Evolutionary conservation across 306 rosid genomes (phyloP).

Genomic region (Corylus heterophylla): DNA sequence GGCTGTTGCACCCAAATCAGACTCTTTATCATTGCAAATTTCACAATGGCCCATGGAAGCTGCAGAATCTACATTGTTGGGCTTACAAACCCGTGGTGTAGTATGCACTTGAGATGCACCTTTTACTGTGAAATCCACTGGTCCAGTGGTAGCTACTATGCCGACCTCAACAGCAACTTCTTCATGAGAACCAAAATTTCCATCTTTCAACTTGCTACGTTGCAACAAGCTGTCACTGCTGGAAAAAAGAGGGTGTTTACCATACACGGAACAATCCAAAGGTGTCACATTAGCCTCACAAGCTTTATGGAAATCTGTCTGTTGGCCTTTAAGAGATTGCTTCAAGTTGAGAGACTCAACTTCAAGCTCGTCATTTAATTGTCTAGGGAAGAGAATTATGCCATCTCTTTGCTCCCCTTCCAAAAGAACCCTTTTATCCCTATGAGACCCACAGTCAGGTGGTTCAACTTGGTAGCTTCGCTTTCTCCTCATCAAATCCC

Average conservation of each 20-base stretch:
- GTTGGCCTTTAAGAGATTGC: slow-evolving; percentile 28
- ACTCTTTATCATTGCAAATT: slow-evolving; percentile 25
- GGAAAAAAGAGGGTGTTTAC: slow-evolving; percentile 35
- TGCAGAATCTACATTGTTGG: slow-evolving; percentile 26
- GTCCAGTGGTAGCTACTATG: slow-evolving; percentile 14
- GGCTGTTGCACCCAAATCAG: slow-evolving; percentile 8
- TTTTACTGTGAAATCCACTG: slow-evolving; percentile 17
- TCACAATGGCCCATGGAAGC: slow-evolving; percentile 30
- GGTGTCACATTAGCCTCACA: slow-evolving; percentile 29
- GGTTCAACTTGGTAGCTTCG: slow-evolving; percentile 52
- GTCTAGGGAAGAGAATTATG: slow-evolving; percentile 28
- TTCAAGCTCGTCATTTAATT: slow-evolving; percentile 33
- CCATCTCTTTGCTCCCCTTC: slow-evolving; percentile 42
- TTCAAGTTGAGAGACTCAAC: slow-evolving; percentile 20
- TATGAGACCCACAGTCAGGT: slow-evolving; percentile 38
- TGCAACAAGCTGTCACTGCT: slow-evolving; percentile 29
- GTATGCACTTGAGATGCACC: slow-evolving; percentile 31
- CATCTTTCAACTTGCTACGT: slow-evolving; percentile 30
- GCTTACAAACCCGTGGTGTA: slow-evolving; percentile 18
- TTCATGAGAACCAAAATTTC: slow-evolving; percentile 32
- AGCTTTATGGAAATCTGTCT: slow-evolving; percentile 29
- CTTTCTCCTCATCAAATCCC: slow-evolving; percentile 93
- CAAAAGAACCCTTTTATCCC: slow-evolving; percentile 36
- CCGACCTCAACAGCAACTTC: slow-evolving; percentile 14
- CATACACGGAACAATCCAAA: slow-evolving; percentile 35